Base-by-base conservation (phyloP, 78 protist genomes). In the Dictyostelium discoideum region DNA sequence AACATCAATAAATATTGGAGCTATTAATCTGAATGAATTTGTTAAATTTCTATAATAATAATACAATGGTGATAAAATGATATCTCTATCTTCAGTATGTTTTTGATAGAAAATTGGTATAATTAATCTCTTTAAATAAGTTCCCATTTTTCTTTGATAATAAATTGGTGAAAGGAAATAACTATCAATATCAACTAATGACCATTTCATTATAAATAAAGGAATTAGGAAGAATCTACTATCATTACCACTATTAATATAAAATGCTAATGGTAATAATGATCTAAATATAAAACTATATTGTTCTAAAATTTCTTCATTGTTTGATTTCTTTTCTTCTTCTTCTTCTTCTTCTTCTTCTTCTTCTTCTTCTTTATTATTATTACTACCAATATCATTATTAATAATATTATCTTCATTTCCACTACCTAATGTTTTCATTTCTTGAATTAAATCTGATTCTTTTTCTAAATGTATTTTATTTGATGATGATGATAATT, bases 41-140 rank as follows among this genome's bases (percentile, higher is more conserved):
- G 24, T 5, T 11, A n/a, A 63, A 7, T 37, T 81, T 24, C 76
- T 24, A 14, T 18, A 77, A 26, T 32, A 72, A n/a, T 72, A 67
- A 57, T 82, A 90, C 0, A 90, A 3, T 32, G 84, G 95, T 48
- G 95, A 90, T 20, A 89, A 57, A 3, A 82, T 18, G 1, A 90
- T 8, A 39, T 73, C 65, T 42, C 16, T 76, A n/a, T 32, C 82
- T 2, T 60, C 44, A 20, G 54, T 46, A 39, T 60, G 76, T 11
- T 90, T 90, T 46, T 90, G 84, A 46, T 90, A 90, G 77, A 90
- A 82, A 2, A 90, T 11, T 65, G 95, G 95, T 20, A 80, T 2
- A 20, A 90, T 11, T 37, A 85, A 88, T 44, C 93, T 67, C 5
- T 18, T 72, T 10, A 72, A 4, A 8, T 29, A 13, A 2, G n/a